Conservation (phyloP, 129 eudicot species). For the Chrysanthemum lavandulifolium region DNA sequence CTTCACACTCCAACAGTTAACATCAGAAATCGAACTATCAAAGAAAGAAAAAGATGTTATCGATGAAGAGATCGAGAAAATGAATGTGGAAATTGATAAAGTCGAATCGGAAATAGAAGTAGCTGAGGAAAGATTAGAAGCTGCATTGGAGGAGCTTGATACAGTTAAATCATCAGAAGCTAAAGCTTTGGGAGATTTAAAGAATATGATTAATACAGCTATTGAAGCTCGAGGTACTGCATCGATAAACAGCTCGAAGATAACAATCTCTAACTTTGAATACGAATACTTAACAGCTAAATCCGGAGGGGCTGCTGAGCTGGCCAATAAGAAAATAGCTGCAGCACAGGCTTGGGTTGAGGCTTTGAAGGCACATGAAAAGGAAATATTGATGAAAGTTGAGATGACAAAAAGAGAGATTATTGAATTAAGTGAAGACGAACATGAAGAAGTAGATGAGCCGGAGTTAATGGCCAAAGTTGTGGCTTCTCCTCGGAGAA, state of each 20-base stretch:
- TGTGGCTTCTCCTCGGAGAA: constrained; percentile 28
- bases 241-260: constrained; percentile 40
- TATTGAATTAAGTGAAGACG: constrained; percentile 34
- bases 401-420: constrained; percentile 42
- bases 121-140: constrained; percentile 51
- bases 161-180: constrained; percentile 59
- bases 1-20: constrained; percentile 40
- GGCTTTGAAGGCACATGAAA: constrained; percentile 71
- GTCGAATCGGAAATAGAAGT: constrained; percentile 39
- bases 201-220: constrained; percentile 36
- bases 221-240: constrained; percentile 47
- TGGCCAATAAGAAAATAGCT: constrained; percentile 74
- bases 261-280: constrained; percentile 61
- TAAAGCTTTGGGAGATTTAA: constrained; percentile 46
- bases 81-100: constrained; percentile 38
- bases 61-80: constrained; percentile 43
- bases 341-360: constrained; percentile 87
- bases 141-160: constrained; percentile 51
- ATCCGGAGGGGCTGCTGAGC: constrained; percentile 55
- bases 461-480: constrained; percentile 23
- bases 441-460: constrained; percentile 21
- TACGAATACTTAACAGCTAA: constrained; percentile 59
- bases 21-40: constrained; percentile 45
- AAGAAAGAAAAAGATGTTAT: constrained; percentile 40
- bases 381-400: constrained; percentile 49